Percentiles rank a stretch among this genome's conserved stretches.
Evolutionary conservation across 495 filamentous ascomycete species (phyloP).

Genomic region (Trichoderma reesei): DNA sequence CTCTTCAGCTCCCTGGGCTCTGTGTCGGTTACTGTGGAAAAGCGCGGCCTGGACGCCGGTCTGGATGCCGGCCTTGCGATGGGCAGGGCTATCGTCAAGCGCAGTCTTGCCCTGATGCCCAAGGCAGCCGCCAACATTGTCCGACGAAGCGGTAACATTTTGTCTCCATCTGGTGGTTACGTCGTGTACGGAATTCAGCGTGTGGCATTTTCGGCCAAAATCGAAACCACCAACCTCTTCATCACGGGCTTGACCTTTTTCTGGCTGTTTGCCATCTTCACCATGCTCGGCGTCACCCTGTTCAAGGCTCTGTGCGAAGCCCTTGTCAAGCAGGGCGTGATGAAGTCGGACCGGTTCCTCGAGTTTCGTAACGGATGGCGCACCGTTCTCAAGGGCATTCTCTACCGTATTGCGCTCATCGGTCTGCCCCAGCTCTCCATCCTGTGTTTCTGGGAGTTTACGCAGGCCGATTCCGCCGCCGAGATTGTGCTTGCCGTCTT

Average conservation of each 20-base stretch:
- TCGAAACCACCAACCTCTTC: constrained; percentile 91
- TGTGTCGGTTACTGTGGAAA: constrained; percentile 78
- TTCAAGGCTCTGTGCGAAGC: constrained; percentile 81
- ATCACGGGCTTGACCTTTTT: constrained; percentile 88
- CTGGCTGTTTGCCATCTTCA: constrained; percentile 64
- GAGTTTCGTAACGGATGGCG: constrained; percentile 87
- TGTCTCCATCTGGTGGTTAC: constrained; percentile 43
- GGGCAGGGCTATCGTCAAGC: constrained; percentile 31
- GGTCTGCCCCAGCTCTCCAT: constrained; percentile 90
- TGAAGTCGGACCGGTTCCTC: constrained; percentile 80
- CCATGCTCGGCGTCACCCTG: constrained; percentile 58
- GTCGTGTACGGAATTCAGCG: constrained; percentile 83
- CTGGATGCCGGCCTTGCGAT: constrained; percentile 16
- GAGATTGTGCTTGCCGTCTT: constrained; percentile 83
- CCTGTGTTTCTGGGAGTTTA: constrained; percentile 92
- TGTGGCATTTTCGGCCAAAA: constrained; percentile 74
- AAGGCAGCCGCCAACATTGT: constrained; percentile 33
- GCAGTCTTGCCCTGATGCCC: constrained; percentile 40
- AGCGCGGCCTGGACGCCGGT: constrained; percentile 40
- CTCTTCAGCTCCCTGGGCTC: constrained; percentile 62
- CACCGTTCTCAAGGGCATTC: constrained; percentile 75
- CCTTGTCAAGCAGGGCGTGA: constrained; percentile 58
- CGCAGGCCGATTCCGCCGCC: constrained; percentile 71
- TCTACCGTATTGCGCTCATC: constrained; percentile 85
- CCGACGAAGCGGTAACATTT: constrained; percentile 36